Base-by-base conservation (phyloP, 1,284 basidiomycete species). In the Pyrrhoderma lamaoense region DNA sequence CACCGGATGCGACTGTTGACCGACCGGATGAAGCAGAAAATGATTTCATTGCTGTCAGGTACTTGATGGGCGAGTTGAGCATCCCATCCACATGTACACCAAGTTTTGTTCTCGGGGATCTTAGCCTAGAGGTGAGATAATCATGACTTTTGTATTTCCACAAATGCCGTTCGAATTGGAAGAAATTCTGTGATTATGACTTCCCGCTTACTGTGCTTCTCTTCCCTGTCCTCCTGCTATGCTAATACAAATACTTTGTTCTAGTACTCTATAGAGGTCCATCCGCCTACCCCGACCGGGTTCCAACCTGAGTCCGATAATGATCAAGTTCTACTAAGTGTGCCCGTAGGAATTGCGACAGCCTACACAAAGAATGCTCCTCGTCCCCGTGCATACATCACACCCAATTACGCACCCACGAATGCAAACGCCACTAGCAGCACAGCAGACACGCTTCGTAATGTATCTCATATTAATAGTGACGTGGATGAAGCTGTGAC, bases 181-280 rank as follows among this genome's bases (percentile, higher is more conserved):
- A 31, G 27, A 11, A 11, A 31, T 5, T 11, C 11, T 11, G 27
- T 31, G 11, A 31, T 31, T 11, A 31, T 31, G 27, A 31, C 11
- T 31, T 31, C 27, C 11, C 27, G n/a, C 27, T 5, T 11, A 5
- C 27, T 11, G 27, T 31, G 27, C 27, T 31, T 31, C 27, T 31
- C 27, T 31, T 31, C 27, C 27, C 27, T 31, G 27, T 11, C 11
- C 11, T 31, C 27, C 11, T 31, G 27, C 5, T 31, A 11, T 31
- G 27, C 27, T 31, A 31, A 31, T 31, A 31, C 5, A 5, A 31
- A 5, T 5, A 31, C 11, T 31, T 31, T 31, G 27, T 11, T 31
- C 5, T 31, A 55, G 54, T 55, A 55, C 27, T 52, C 39, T 34
- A 39, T 55, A 11, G 50, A 55, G n/a, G 34, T 49, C 21, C 40